These are phyloP conservation scores for Cladorrhinum sp. DNA, from an alignment of 2,329 filamentous ascomycete genomes.

Conservation along the genomic window DNA sequence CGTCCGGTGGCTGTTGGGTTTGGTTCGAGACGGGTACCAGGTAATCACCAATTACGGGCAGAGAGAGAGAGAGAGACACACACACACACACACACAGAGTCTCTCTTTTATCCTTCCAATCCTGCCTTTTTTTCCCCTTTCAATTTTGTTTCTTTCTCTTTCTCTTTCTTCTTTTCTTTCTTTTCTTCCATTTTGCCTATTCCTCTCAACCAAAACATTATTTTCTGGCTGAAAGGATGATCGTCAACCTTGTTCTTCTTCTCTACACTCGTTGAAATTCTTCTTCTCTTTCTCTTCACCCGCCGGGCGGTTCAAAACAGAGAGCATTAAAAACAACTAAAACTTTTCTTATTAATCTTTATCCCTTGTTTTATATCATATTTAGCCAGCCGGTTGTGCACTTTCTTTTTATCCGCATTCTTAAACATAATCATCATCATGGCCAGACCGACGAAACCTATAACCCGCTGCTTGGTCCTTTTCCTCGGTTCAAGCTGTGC, in stretches of 20 bases:
- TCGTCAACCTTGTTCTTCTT: slow-evolving; percentile 24
- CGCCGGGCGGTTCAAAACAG: slow-evolving; percentile 23
- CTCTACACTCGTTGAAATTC: slow-evolving; percentile 11
- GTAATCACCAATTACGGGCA: not conserved
- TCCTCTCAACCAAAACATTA: slow-evolving; percentile 9
- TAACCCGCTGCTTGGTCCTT: not conserved
- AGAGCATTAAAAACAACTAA: slow-evolving; percentile 4
- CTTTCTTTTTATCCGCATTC: too few relatives aligned
- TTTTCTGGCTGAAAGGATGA: slow-evolving; percentile 29
- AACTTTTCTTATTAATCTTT: slow-evolving; percentile 8
- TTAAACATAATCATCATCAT: too few relatives aligned
- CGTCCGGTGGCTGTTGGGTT: not conserved
- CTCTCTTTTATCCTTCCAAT: not conserved
- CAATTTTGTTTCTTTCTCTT: slow-evolving; percentile 21
- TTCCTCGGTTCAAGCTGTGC: slow-evolving; percentile 21
- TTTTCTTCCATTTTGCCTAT: slow-evolving; percentile 26
- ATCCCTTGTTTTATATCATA: slow-evolving; percentile 3
- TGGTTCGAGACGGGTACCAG: not conserved
- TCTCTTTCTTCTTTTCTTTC: slow-evolving; percentile 17
- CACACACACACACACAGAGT: not conserved
- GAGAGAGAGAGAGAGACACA: too few relatives aligned
- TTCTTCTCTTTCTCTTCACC: slow-evolving; percentile 16
- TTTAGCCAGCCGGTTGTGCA: slow-evolving; percentile 23
- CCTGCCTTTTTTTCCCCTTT: too few relatives aligned
- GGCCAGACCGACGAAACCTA: not conserved